phyloP scores from a whole-genome alignment of 768 basidiomycete species.

The Heimioporus sp. region DNA sequence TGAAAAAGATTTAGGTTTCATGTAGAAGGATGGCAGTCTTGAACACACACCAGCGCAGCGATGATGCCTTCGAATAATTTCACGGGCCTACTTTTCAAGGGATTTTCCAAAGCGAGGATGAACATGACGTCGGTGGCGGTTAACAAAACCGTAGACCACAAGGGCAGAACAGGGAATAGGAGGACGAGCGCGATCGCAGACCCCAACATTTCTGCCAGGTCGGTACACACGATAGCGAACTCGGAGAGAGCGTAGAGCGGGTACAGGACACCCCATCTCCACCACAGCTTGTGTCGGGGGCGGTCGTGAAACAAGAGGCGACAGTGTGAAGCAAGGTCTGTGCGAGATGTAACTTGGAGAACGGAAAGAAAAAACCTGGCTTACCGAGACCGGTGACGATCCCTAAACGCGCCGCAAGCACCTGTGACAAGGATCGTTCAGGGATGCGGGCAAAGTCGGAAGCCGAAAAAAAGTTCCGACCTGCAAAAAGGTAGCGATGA shows the following conservation, averaged over 20 bases:
- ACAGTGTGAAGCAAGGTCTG: constrained; percentile 63
- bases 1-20: not conserved
- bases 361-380: constrained; percentile 8
- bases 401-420: constrained; percentile 78
- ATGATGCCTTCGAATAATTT: constrained; percentile 68
- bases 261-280: constrained; percentile 60
- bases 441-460: not conserved
- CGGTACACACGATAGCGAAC: constrained; percentile 72
- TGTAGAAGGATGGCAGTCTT: not conserved
- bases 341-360: constrained; percentile 14
- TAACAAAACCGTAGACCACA: constrained; percentile 70
- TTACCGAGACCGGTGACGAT: constrained; percentile 78
- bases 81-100: constrained; percentile 62
- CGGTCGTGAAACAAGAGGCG: constrained; percentile 65
- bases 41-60: constrained; percentile 53
- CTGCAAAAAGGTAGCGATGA: constrained; percentile 85
- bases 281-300: constrained; percentile 53
- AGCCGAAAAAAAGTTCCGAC: constrained; percentile 22
- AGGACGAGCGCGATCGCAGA: constrained; percentile 79
- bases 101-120: constrained; percentile 70
- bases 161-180: constrained; percentile 63
- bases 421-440: constrained; percentile 36
- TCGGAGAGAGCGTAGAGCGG: constrained; percentile 66
- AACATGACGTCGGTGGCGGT: constrained; percentile 69
- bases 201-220: constrained; percentile 79